Conservation (phyloP, 441 rosid genomes). For the Arabidopsis lyrata region DNA sequence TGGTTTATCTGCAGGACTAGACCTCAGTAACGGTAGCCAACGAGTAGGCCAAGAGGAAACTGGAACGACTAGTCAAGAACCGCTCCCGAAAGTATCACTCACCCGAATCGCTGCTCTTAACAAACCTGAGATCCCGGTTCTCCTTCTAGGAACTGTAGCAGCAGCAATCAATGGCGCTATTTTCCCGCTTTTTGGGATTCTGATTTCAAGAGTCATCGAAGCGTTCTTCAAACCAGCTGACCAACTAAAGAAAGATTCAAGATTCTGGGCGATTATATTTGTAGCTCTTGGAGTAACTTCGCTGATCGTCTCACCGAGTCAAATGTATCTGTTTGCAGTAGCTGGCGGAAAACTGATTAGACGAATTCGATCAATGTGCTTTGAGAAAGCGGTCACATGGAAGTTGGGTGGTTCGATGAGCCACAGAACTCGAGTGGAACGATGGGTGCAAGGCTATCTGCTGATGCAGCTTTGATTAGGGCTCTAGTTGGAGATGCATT, state of each 20-base stretch:
- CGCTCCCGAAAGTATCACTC: conserved; percentile 42
- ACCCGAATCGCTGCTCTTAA: conserved; percentile 53
- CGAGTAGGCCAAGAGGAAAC: conserved; percentile 34
- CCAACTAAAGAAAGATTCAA: conserved; percentile 46
- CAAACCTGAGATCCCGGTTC: conserved; percentile 53
- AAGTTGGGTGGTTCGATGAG: conserved; percentile 67
- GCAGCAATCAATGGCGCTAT: conserved; percentile 48
- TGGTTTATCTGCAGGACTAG: conserved; percentile 40
- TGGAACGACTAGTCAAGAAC: conserved; percentile 26
- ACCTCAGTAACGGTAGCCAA: conserved; percentile 14
- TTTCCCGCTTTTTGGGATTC: conserved; percentile 52
- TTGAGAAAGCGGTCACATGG: conserved; percentile 61
- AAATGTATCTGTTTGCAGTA: conserved; percentile 49
- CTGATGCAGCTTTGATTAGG: conserved; percentile 57
- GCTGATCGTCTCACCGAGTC: conserved; percentile 45
- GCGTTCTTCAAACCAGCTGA: conserved; percentile 49
- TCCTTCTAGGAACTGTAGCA: conserved; percentile 52
- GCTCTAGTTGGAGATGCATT: conserved; percentile 59
- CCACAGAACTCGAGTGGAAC: conserved; percentile 60
- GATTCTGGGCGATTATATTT: conserved; percentile 52
- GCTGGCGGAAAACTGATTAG: conserved; percentile 58
- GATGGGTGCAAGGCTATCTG: conserved; percentile 59
- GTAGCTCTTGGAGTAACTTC: conserved; percentile 51
- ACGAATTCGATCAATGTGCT: conserved; percentile 53
- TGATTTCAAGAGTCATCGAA: conserved; percentile 50